Conservation (phyloP, 441 rosid species). For the Adansonia grandidieri region DNA sequence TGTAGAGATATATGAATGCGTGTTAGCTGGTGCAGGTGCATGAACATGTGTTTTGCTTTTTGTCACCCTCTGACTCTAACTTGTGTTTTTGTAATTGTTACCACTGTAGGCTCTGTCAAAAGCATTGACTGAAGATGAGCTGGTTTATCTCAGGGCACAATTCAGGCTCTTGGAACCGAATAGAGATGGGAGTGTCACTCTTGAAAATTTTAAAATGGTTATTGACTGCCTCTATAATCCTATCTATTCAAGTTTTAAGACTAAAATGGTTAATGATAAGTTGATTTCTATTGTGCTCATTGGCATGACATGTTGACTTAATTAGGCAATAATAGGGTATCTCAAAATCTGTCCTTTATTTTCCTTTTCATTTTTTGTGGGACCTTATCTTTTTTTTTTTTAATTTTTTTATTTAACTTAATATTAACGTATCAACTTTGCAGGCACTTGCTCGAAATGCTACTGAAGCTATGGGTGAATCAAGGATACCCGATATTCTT, state of each 20-base stretch:
- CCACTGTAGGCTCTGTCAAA: slow-evolving; percentile 75
- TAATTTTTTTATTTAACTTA: neutral
- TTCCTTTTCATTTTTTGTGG: neutral
- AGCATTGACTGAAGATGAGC: slow-evolving; percentile 80
- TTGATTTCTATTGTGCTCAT: neutral
- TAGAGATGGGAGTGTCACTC: slow-evolving; percentile 73
- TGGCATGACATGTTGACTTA: neutral
- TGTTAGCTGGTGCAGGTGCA: neutral
- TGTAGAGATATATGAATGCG: neutral
- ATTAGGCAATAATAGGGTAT: neutral
- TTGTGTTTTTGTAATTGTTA: slow-evolving; percentile 18
- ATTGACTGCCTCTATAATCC: slow-evolving; percentile 26
- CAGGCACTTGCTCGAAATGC: slow-evolving; percentile 72
- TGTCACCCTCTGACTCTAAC: neutral
- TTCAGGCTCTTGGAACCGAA: slow-evolving; percentile 75
- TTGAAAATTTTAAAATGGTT: slow-evolving; percentile 82
- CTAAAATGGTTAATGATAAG: slow-evolving; percentile 13
- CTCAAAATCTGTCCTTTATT: neutral
- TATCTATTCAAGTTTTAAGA: neutral
- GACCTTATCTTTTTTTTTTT: neutral
- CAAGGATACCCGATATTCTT: slow-evolving; percentile 73
- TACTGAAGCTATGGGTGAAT: slow-evolving; percentile 89
- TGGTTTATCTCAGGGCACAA: slow-evolving; percentile 82
- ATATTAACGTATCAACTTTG: slow-evolving; percentile 14
- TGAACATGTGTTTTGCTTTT: neutral